Evolutionary conservation across 2,329 filamentous ascomycete genomes (phyloP).

Genomic region (Rhynchosporium agropyri): DNA sequence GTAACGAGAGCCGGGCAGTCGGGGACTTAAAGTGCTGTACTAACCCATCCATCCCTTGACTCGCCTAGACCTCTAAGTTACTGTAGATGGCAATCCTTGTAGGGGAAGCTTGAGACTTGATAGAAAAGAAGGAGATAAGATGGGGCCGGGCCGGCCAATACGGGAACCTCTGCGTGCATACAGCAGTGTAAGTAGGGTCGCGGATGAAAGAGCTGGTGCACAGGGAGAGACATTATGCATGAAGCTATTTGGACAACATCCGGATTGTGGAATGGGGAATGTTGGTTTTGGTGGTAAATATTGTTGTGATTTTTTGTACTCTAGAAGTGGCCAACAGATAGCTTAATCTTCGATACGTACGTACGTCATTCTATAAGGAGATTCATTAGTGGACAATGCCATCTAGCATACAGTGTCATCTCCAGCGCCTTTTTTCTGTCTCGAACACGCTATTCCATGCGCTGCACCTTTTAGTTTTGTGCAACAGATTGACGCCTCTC

Average conservation of each 20-base stretch:
- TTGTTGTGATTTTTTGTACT: background rate
- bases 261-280: background rate
- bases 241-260: conserved; percentile 9
- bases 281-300: background rate
- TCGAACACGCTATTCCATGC: no score
- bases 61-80: background rate
- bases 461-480: background rate
- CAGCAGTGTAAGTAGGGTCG: background rate
- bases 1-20: conserved; percentile 7
- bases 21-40: conserved; percentile 2
- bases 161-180: conserved; percentile 9
- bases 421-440: background rate
- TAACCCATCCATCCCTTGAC: background rate
- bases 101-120: no score
- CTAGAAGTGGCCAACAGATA: background rate
- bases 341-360: background rate
- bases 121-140: background rate
- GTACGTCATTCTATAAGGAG: background rate
- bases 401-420: background rate
- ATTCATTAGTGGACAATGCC: conserved; percentile 3
- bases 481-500: conserved; percentile 2
- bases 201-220: conserved; percentile 7
- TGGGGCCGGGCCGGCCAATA: conserved; percentile 3
- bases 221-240: conserved; percentile 12
- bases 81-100: no score